Percentiles rank a stretch among this genome's conserved stretches.
Evolutionary conservation across 495 filamentous ascomycete species (phyloP).

Genomic region (Pyronema omphalodes): DNA sequence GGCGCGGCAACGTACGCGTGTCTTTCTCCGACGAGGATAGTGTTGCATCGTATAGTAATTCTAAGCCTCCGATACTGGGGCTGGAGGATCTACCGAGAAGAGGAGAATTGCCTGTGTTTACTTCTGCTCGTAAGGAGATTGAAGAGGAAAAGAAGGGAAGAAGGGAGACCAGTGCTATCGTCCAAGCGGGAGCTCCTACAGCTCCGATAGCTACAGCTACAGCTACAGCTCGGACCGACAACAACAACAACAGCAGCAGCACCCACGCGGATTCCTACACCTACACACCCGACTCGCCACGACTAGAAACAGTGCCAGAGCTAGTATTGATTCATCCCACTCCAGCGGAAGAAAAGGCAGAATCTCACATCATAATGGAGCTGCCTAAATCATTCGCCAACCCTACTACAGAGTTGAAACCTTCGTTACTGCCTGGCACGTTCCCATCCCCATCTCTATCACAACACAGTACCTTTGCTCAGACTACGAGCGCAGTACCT

Average conservation of each 20-base stretch:
- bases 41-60: conserved; percentile 5
- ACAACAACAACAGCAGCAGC: too few relatives aligned
- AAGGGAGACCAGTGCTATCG: background rate
- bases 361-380: background rate
- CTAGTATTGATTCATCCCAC: conserved; percentile 9
- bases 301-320: conserved; percentile 7
- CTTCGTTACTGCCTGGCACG: background rate
- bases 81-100: background rate
- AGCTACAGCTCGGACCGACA: too few relatives aligned
- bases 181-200: background rate
- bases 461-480: too few relatives aligned
- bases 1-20: conserved; percentile 4
- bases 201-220: too few relatives aligned
- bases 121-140: background rate
- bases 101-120: conserved; percentile 5
- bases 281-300: background rate
- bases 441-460: background rate
- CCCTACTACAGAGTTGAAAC: background rate
- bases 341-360: conserved; percentile 6
- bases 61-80: background rate
- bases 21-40: conserved; percentile 20
- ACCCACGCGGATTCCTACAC: background rate
- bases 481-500: background rate
- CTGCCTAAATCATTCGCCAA: background rate
- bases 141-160: background rate